Evolutionary conservation across 192 early-diverging fungal species (phyloP).

Genomic region (Linnemannia schmuckeri): DNA sequence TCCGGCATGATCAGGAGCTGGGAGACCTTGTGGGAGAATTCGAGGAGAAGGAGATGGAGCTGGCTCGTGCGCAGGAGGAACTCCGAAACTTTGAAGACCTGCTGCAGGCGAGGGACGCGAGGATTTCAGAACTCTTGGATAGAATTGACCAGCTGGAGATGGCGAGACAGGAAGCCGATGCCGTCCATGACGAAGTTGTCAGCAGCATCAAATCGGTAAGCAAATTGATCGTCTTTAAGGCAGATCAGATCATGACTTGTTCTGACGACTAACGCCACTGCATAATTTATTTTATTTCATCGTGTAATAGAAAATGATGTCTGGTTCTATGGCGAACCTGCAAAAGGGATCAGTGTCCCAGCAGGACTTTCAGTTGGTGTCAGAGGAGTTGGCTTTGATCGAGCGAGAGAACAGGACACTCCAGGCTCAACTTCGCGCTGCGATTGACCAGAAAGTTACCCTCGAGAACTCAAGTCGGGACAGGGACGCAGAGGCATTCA

Average conservation of each 20-base stretch:
- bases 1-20: slow-evolving; percentile 47
- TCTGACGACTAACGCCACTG: background rate
- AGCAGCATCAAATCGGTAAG: slow-evolving; percentile 44
- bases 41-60: slow-evolving; percentile 56
- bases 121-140: slow-evolving; percentile 39
- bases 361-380: slow-evolving; percentile 28
- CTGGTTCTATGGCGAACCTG: slow-evolving; percentile 4
- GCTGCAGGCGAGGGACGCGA: slow-evolving; percentile 18
- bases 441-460: slow-evolving; percentile 25
- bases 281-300: background rate
- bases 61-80: slow-evolving; percentile 49
- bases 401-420: slow-evolving; percentile 38
- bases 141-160: slow-evolving; percentile 22
- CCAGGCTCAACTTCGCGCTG: slow-evolving; percentile 29
- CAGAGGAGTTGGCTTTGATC: slow-evolving; percentile 26
- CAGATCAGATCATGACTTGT: background rate
- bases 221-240: background rate
- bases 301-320: slow-evolving; percentile 33
- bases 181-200: slow-evolving; percentile 54
- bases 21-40: slow-evolving; percentile 58
- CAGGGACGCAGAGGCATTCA: slow-evolving; percentile 14
- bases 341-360: slow-evolving; percentile 10
- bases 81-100: slow-evolving; percentile 9
- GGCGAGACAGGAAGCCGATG: slow-evolving; percentile 20
- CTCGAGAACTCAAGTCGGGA: slow-evolving; percentile 11